Evolutionary conservation across 2,329 filamentous ascomycete species (phyloP).

Genomic region (Dactylellina leptospora): DNA sequence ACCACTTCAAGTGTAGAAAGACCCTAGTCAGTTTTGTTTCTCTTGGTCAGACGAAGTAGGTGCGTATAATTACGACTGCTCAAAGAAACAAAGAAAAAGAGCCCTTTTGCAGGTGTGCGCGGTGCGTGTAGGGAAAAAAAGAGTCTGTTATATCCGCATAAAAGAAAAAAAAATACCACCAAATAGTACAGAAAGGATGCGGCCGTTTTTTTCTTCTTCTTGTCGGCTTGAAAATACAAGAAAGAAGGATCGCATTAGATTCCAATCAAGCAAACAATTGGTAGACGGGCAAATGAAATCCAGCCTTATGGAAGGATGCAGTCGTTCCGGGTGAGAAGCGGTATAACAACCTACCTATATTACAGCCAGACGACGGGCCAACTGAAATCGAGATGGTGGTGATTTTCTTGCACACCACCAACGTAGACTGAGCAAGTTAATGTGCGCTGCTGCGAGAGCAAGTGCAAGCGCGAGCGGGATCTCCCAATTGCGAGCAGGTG

Average conservation of each 20-base stretch:
- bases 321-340: conserved; percentile 20
- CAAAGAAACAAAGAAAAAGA: no score
- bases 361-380: conserved; percentile 20
- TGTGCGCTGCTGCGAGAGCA: no score
- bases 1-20: conserved; percentile 4
- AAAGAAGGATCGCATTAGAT: conserved; percentile 24
- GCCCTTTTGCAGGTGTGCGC: no score
- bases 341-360: conserved; percentile 37
- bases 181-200: conserved; percentile 34
- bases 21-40: conserved; percentile 28
- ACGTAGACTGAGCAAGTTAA: background rate
- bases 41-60: background rate
- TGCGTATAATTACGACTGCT: background rate
- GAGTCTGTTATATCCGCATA: background rate
- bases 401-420: conserved; percentile 9
- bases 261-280: conserved; percentile 7
- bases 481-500: no score
- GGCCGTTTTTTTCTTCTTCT: background rate
- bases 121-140: no score
- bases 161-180: background rate
- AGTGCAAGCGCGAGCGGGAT: conserved; percentile 13
- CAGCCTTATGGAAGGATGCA: conserved; percentile 44
- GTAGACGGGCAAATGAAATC: conserved; percentile 12
- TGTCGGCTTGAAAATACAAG: conserved; percentile 36
- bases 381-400: background rate